Evolutionary conservation across 805 yeast genomes (phyloP), one percentile per base, ranked within the genome.

Genomic region (Yamadazyma olivae): DNA sequence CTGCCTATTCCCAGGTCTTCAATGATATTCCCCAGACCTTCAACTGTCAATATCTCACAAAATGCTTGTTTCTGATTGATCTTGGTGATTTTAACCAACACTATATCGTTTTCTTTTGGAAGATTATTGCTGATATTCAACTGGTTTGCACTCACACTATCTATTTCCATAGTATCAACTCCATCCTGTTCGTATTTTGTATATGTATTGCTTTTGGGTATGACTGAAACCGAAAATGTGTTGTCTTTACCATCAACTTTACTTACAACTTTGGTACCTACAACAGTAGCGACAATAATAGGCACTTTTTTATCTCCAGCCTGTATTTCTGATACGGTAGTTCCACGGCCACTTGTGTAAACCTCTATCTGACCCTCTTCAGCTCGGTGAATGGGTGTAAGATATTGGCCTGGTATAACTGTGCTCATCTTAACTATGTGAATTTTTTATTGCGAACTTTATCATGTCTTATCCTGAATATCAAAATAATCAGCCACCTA

Each of bases 41-140:
- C 91, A 3, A 83, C 80, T 12, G 73, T 61, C 18, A 76, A 44
- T 13, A 93, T 85, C 47, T 89, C 96, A 28, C 87, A 82, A 49
- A 71, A 71, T 2, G 89, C 95, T 56, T 90, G 90, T 38, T 74
- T 76, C 27, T 70, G 61, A 6, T 79, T 73, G 25, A 90, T 70
- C 47, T 81, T 75, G 17, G 81, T 77, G 17, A 93, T 83, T 36
- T 79, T 70, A 1, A 87, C 87, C 15, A 91, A 62, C 2, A 93
- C 96, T 17, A 81, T 58, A 56, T 91, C 96, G 19, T 85, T 83
- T 45, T 87, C 96, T 43, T 79, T 76, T 6, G 98, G 98, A 36
- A 90, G 60, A 41, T 73, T 72, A 37, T 70, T 74, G 27, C 71
- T 56, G 39, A 57, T 62, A 14, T 10, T 28, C 32, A 4, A 28